These are phyloP conservation scores for Cercospora sesami DNA, from an alignment of 2,329 filamentous ascomycete genomes.

Conservation along the genomic window DNA sequence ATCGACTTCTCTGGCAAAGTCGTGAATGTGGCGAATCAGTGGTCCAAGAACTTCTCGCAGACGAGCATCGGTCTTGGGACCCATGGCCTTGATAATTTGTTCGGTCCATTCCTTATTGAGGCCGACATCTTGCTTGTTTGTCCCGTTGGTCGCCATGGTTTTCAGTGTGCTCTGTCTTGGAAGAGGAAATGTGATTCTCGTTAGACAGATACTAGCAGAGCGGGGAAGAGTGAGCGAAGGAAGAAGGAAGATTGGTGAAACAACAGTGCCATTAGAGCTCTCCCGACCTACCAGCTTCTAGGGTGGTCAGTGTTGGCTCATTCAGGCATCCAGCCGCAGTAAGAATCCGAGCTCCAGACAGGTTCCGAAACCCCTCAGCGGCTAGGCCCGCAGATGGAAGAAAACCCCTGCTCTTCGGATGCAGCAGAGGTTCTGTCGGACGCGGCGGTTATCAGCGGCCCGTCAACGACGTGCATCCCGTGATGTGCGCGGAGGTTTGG, in stretches of 20 bases:
- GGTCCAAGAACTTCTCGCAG: constrained; percentile 47
- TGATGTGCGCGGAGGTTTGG: neutral
- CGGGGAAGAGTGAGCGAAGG: neutral
- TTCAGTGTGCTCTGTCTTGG: neutral
- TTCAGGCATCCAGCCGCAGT: constrained; percentile 3
- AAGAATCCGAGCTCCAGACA: constrained; percentile 6
- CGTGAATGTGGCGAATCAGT: constrained; percentile 58
- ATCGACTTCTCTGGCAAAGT: constrained; percentile 60
- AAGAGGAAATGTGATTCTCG: neutral
- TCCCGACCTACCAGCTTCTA: neutral
- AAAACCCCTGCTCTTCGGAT: neutral
- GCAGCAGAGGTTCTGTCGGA: constrained; percentile 1
- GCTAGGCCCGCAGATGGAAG: constrained; percentile 2
- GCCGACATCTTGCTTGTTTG: constrained; percentile 45
- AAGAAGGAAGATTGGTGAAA: neutral
- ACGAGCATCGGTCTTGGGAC: constrained; percentile 39
- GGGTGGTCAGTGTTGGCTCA: constrained; percentile 5
- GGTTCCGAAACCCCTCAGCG: constrained; percentile 17
- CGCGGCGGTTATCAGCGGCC: constrained; percentile 15
- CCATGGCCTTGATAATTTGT: constrained; percentile 41
- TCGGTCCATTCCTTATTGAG: constrained; percentile 33
- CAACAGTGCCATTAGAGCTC: neutral
- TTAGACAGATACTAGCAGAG: neutral
- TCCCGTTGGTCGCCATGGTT: constrained; percentile 45
- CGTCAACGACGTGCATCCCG: constrained; percentile 2